A percentile compares a stretch with the other conserved stretches of the same genome.
These are phyloP conservation scores for Xylaria sp. DNA, from an alignment of 2,329 filamentous ascomycete genomes.

Conservation along the genomic window DNA sequence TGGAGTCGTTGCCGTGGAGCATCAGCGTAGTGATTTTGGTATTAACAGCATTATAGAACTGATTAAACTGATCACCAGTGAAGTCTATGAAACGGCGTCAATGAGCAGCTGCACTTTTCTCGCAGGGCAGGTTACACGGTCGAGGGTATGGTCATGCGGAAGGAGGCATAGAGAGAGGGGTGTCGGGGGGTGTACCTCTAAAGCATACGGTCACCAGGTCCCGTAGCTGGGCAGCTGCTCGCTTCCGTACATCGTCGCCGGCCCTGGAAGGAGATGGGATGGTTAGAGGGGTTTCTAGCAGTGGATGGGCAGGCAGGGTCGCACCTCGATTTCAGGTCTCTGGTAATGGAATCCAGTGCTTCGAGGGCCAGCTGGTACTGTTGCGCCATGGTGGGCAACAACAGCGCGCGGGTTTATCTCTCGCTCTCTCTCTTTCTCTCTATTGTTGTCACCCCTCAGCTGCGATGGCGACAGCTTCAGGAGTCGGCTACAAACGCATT, in stretches of 20 bases:
- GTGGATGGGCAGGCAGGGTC: neutral
- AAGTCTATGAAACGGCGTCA: slow-evolving; percentile 59
- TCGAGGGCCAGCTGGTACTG: slow-evolving; percentile 57
- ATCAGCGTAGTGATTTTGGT: slow-evolving; percentile 67
- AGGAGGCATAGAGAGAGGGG: neutral
- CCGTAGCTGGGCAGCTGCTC: slow-evolving; percentile 56
- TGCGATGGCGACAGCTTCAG: slow-evolving; percentile 37
- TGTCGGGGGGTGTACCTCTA: slow-evolving; percentile 47
- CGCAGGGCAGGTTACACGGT: too few relatives aligned
- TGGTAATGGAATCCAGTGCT: slow-evolving; percentile 56
- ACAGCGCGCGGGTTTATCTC: slow-evolving; percentile 2
- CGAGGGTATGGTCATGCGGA: neutral
- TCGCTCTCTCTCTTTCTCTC: too few relatives aligned
- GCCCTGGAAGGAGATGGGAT: slow-evolving; percentile 29
- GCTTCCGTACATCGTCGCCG: slow-evolving; percentile 55
- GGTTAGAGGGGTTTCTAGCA: slow-evolving; percentile 1
- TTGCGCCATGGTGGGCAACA: slow-evolving; percentile 40
- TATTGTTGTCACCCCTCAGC: slow-evolving; percentile 25
- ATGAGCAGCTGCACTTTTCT: too few relatives aligned
- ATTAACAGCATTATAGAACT: slow-evolving; percentile 60
- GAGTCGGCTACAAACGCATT: slow-evolving; percentile 32
- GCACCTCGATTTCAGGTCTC: slow-evolving; percentile 60
- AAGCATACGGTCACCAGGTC: slow-evolving; percentile 59
- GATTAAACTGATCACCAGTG: slow-evolving; percentile 73
- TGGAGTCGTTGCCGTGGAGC: slow-evolving; percentile 81